These are phyloP conservation scores for Chrysanthemum makinoi DNA, from an alignment of 129 eudicot genomes.

Conservation along the genomic window DNA sequence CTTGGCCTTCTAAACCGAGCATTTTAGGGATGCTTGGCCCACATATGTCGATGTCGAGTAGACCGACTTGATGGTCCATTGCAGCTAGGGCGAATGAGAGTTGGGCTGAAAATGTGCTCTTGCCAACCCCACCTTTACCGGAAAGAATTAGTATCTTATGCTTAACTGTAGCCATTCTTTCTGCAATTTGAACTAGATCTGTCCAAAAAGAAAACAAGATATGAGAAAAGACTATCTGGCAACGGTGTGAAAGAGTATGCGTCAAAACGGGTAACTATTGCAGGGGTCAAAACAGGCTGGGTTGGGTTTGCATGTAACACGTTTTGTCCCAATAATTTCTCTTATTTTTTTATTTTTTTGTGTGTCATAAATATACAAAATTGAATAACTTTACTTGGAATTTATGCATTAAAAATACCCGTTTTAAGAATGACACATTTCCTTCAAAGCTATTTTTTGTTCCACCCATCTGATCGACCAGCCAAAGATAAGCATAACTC, in stretches of 20 bases:
- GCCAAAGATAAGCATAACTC: too few species aligned
- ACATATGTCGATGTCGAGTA: constrained; percentile 85
- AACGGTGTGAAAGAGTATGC: not conserved
- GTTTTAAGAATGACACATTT: too few species aligned
- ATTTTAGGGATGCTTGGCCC: constrained; percentile 98
- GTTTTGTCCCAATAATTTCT: too few species aligned
- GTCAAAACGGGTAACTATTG: too few species aligned
- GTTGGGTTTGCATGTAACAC: too few species aligned
- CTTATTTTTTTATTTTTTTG: too few species aligned
- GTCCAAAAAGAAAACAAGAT: constrained; percentile 14
- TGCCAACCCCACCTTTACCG: constrained; percentile 96
- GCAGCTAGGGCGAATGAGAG: constrained; percentile 79
- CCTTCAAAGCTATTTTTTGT: too few species aligned
- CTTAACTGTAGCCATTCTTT: constrained; percentile 91
- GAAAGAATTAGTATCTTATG: constrained; percentile 87
- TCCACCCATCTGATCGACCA: too few species aligned
- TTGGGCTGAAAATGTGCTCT: constrained; percentile 97
- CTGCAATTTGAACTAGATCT: constrained; percentile 78
- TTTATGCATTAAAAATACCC: too few species aligned
- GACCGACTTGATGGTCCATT: constrained; percentile 87
- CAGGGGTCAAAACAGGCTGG: too few species aligned
- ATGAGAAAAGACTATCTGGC: not conserved
- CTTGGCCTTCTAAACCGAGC: constrained; percentile 96
- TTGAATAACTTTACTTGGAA: too few species aligned
- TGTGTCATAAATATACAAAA: too few species aligned